Conservation (phyloP, 2,329 filamentous ascomycete species). For the Aspergillus costaricaensis region DNA sequence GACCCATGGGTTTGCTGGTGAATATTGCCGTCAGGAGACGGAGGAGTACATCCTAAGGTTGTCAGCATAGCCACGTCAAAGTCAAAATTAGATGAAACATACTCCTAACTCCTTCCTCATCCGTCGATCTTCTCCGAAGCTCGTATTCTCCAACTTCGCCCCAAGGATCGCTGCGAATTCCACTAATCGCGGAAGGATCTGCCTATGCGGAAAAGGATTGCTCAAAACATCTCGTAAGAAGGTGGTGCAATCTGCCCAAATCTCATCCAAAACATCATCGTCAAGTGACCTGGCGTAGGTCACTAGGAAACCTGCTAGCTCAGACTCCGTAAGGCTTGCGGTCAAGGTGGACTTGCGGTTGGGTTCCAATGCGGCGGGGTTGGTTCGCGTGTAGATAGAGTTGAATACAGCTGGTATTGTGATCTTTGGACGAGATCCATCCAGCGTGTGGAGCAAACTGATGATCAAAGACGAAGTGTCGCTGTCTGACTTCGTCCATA, state of each 20-base stretch:
- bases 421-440: conserved; percentile 86
- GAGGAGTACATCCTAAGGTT: conserved; percentile 75
- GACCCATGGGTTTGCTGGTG: conserved; percentile 78
- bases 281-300: conserved; percentile 88
- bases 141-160: conserved; percentile 96
- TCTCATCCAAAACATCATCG: conserved; percentile 97
- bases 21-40: conserved; percentile 90
- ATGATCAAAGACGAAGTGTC: conserved; percentile 68
- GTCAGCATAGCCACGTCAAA: conserved; percentile 22
- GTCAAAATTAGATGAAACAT: conserved; percentile 42
- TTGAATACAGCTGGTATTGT: conserved; percentile 94
- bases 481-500: conserved; percentile 66
- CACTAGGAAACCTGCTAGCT: conserved; percentile 84
- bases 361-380: conserved; percentile 75
- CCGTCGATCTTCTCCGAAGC: conserved; percentile 88
- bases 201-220: conserved; percentile 92
- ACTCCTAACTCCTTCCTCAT: conserved; percentile 89
- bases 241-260: conserved; percentile 90
- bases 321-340: conserved; percentile 76
- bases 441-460: conserved; percentile 83
- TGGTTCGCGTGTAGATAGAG: conserved; percentile 91
- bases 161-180: conserved; percentile 89
- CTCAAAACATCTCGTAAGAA: conserved; percentile 87
- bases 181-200: conserved; percentile 80
- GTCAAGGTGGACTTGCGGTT: conserved; percentile 84